Evolutionary conservation across 345 rosid genomes (phyloP).

Genomic region (Trapa bicornis): DNA sequence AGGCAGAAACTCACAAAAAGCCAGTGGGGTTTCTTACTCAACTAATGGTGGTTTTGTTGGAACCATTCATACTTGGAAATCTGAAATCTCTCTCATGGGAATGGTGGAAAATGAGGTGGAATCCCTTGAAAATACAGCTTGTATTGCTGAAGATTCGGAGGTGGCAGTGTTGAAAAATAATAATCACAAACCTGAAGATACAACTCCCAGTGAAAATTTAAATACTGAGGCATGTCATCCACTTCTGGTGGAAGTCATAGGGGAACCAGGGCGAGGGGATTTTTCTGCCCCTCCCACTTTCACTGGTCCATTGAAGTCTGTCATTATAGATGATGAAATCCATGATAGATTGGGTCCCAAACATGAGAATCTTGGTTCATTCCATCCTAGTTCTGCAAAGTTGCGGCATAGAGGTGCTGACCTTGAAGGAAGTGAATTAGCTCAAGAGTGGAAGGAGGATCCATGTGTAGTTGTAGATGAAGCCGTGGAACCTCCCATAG

Average conservation of each 20-base stretch:
- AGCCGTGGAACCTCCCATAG: neutral
- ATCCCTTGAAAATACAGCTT: constrained; percentile 29
- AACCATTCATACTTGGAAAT: constrained; percentile 46
- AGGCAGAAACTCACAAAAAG: constrained; percentile 25
- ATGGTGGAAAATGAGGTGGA: constrained; percentile 17
- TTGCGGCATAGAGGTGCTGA: neutral
- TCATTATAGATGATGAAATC: constrained; percentile 5
- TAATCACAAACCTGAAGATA: constrained; percentile 12
- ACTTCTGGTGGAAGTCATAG: constrained; percentile 14
- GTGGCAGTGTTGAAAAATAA: constrained; percentile 37
- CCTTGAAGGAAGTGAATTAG: neutral
- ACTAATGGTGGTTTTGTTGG: constrained; percentile 21
- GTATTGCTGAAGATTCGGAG: constrained; percentile 41
- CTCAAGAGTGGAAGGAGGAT: neutral
- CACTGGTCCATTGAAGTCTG: constrained; percentile 19
- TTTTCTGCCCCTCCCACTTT: constrained; percentile 13
- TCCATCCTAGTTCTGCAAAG: neutral
- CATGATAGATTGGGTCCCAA: neutral
- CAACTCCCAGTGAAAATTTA: neutral
- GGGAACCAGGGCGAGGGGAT: neutral
- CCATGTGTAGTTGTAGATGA: neutral
- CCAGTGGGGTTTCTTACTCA: constrained; percentile 12
- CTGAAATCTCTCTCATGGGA: constrained; percentile 27
- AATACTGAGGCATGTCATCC: constrained; percentile 14
- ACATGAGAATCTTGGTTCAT: neutral